Evolutionary conservation across 768 basidiomycete species (phyloP), one percentile per base, ranked within the genome.

Genomic region (Boletus insuetus): DNA sequence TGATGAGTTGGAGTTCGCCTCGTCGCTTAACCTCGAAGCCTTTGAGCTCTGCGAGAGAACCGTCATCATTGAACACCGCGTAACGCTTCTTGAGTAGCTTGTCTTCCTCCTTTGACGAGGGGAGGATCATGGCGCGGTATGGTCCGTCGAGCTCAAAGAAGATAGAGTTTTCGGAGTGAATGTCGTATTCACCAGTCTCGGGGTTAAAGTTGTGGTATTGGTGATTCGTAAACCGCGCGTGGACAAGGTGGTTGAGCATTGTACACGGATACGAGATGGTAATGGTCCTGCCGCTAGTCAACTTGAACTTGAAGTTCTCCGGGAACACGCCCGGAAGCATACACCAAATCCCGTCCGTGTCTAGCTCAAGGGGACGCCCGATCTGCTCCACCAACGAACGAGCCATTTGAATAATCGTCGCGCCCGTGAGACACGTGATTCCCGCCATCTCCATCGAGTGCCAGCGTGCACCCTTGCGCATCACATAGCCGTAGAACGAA

Each of bases 401-500:
- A 14, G 97, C 96, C 93, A 99, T 95, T 70, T 99, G 96, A 62
- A 99, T 98, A 75, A 99, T 98, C 7, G 85, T 91, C 19, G 97
- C 94, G 39, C 97, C 97, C 0, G 97, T 98, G 49, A 98, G 77
- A 74, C 97, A 99, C 12, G 97, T 98, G 58, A 99, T 98, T 8
- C 97, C 97, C 1, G 97, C 97, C 97, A 99, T 99, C 77, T 99
- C 97, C 97, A 99, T 98, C 29, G 96, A 98, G 71, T 98, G 95
- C 97, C 97, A 99, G 31, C 97, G 79, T 17, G 97, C 97, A 49
- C 97, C 97, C 69, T 99, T 98, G 39, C 97, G 86, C 97, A 98
- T 98, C 69, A 99, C 96, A 64, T 99, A 99, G 35, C 97, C 97
- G 68, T 99, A 99, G 80, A 99, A 99, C 4, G 97, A 98, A 77